Evolutionary conservation across 495 filamentous ascomycete species (phyloP).

Genomic region (Thozetella sp.): DNA sequence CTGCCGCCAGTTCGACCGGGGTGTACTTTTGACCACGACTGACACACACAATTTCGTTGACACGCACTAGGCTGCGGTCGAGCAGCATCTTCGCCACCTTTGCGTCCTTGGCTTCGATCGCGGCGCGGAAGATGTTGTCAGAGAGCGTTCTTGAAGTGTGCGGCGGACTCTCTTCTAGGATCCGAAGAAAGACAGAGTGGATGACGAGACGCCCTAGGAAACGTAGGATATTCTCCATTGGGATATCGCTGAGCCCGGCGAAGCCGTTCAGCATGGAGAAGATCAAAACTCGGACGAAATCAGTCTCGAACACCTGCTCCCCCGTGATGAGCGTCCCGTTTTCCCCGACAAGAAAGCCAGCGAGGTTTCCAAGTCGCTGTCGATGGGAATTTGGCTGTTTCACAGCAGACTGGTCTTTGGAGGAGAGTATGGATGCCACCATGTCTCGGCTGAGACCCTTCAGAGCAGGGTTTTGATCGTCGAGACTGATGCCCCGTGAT

Average conservation of each 20-base stretch:
- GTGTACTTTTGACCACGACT: not conserved
- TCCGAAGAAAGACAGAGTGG: not conserved
- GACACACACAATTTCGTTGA: not conserved
- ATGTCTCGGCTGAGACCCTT: not conserved
- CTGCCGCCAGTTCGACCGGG: not conserved
- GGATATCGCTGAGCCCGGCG: not conserved
- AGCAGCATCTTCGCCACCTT: not conserved
- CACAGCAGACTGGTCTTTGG: not conserved
- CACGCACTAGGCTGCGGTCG: not conserved
- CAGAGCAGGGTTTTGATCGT: not conserved
- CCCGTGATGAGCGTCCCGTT: not conserved
- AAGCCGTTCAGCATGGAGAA: slow-evolving; percentile 1
- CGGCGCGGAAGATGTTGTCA: not conserved
- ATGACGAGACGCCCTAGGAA: not conserved
- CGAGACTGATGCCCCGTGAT: not conserved
- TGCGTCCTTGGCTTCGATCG: not conserved
- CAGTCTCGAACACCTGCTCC: not conserved
- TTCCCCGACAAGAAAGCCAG: not conserved
- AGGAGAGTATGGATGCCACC: not conserved
- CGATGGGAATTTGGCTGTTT: not conserved
- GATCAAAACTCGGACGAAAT: not conserved
- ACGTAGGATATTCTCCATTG: not conserved
- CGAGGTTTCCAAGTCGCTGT: not conserved
- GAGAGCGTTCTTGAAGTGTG: not conserved
- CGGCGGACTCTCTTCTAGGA: not conserved